Base-by-base conservation (phyloP, 441 rosid genomes). In the Geranium incanum region DNA sequence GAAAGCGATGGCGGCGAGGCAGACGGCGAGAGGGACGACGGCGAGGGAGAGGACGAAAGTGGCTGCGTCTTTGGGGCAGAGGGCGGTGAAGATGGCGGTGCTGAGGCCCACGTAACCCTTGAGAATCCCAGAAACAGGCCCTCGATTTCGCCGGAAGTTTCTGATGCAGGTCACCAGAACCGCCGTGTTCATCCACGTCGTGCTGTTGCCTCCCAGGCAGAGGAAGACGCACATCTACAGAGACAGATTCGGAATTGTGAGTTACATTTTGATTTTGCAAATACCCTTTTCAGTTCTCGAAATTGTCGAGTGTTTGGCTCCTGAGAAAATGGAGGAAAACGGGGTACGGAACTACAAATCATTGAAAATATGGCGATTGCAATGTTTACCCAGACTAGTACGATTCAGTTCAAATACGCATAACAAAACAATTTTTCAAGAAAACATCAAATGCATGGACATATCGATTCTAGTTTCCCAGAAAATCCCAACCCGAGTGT, bases 141-240 rank as follows among this genome's bases (percentile, higher is more conserved):
- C 97, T 2, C 96, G 82, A 75, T 89, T 92, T 4, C 82, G 69
- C 57, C 89, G 84, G 82, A 92, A 92, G 74, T 89, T 92, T 1
- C 97, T 83, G 65, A 89, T 86, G 77, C 97, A 92, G 0, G 94
- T 89, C 4, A 92, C 93, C 9, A 92, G 77, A 67, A 89, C 83
- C 45, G 95, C 93, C 41, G 93, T 91, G 84, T 91, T 91, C 93
- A 91, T 91, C 97, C 97, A 89, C 45, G 95, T 91, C n/a, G 92
- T 86, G 76, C 93, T 89, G 86, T 91, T 91, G 13, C 97, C 97
- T 70, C 97, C 97, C 83, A 91, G 52, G 74, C 97, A 91, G 36
- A 91, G 78, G 71, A 87, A 87, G 9, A 92, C 67, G 71, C 94
- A 88, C 97, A 89, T 88, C 92, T 91, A 73, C 12, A n/a, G 52